phyloP scores from a whole-genome alignment of 176 grass and related monocot species.

The Zoysia japonica region DNA sequence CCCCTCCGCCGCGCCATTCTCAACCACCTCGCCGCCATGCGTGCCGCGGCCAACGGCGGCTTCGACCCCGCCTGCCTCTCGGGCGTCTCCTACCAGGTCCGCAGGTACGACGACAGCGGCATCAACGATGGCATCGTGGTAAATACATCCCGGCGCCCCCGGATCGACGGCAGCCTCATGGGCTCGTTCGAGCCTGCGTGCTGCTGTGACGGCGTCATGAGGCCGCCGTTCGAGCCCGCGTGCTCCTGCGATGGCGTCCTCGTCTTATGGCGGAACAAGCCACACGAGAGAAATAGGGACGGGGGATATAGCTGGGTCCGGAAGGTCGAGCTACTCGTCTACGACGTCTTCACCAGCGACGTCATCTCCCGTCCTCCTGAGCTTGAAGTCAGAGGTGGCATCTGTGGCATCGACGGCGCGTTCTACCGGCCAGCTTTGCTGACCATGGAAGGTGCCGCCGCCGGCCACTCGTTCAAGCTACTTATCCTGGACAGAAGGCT shows the following conservation, averaged over 20 bases:
- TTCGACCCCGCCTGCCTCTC: not conserved
- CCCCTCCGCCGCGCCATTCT: conserved; percentile 18
- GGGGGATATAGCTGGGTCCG: too few species aligned
- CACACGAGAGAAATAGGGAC: not conserved
- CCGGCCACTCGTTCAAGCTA: not conserved
- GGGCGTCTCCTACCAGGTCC: not conserved
- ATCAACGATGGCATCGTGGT: not conserved
- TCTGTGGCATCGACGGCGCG: not conserved
- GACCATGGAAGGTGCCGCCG: too few species aligned
- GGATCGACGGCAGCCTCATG: not conserved
- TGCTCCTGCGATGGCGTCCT: not conserved
- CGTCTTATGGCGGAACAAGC: not conserved
- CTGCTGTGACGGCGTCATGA: not conserved
- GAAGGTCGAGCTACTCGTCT: not conserved
- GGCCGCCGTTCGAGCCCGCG: not conserved
- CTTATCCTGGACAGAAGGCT: not conserved
- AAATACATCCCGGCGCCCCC: not conserved
- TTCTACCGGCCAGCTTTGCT: too few species aligned
- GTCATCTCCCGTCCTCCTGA: not conserved
- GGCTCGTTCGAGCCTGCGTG: not conserved
- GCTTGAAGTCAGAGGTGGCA: too few species aligned
- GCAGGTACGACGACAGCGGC: not conserved
- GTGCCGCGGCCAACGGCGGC: not conserved
- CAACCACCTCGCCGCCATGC: not conserved
- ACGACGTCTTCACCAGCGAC: not conserved